Percentiles rank a stretch among this genome's conserved stretches.
These are phyloP conservation scores for Trichoderma reesei DNA, from an alignment of 495 filamentous ascomycete genomes.

Conservation along the genomic window DNA sequence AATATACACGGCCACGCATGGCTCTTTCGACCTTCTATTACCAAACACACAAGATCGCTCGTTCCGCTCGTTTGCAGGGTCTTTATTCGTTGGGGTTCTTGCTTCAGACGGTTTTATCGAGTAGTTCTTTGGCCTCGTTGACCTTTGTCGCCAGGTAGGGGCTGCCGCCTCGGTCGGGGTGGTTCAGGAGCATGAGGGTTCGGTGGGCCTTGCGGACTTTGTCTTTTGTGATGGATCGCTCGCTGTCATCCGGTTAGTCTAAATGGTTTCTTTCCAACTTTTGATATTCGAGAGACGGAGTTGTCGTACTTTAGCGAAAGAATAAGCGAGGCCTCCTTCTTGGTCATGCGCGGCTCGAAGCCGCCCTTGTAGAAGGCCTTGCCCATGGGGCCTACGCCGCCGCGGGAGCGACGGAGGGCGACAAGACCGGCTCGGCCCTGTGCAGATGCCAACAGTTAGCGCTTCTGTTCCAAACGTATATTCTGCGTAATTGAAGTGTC, in stretches of 20 bases:
- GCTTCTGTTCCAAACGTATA: neutral
- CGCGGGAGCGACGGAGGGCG: slow-evolving; percentile 72
- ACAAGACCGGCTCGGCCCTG: slow-evolving; percentile 88
- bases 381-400: slow-evolving; percentile 66
- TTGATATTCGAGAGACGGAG: too few relatives aligned
- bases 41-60: neutral
- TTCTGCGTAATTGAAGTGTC: neutral
- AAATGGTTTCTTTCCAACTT: too few relatives aligned
- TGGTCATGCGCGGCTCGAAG: slow-evolving; percentile 89
- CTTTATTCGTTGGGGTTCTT: neutral
- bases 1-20: neutral
- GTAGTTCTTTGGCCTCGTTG: slow-evolving; percentile 93
- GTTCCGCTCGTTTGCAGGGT: neutral
- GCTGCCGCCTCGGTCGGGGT: slow-evolving; percentile 93
- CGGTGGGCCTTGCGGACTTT: slow-evolving; percentile 94
- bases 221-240: slow-evolving; percentile 76
- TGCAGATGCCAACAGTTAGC: slow-evolving; percentile 5
- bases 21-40: neutral
- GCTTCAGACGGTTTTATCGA: slow-evolving; percentile 54
- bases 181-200: slow-evolving; percentile 93
- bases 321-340: slow-evolving; percentile 83
- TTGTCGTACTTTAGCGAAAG: slow-evolving; percentile 71
- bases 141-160: slow-evolving; percentile 95
- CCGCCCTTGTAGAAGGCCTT: slow-evolving; percentile 95
- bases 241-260: slow-evolving; percentile 38